Evolutionary conservation across 2,329 filamentous ascomycete species (phyloP), one percentile per base, ranked within the genome.

Genomic region (Pseudocercospora fijiensis): DNA sequence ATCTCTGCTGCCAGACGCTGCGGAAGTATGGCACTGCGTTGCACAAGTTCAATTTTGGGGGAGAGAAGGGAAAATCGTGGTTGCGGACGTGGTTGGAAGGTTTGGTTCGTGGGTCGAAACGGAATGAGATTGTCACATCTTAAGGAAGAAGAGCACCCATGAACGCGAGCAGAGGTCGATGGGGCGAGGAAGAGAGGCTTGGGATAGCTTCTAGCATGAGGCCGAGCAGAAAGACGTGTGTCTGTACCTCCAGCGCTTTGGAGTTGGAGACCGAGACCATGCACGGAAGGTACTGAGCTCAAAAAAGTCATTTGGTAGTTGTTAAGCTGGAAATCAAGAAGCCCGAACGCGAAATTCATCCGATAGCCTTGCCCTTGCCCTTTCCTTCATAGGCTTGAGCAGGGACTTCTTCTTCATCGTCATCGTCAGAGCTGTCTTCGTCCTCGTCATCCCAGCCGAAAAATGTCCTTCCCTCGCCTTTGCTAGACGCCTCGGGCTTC

Each of bases 391-490:
- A 68, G 4, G 55, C 41, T 7, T 57, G 27, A n/a, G 33, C 65
- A 53, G 61, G 37, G 9, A 28, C 58, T 24, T 64, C 76, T 3
- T 78, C 77, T 18, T 80, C 79, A 9, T 80, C 80, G 13, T 82
- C 80, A 11, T 81, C 79, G 27, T 78, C 79, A 20, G 81, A 78
- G 60, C 78, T 80, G 70, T 80, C 77, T 58, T 76, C 74, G 20
- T 90, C 88, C 53, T 92, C 89, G 33, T 93, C 89, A 66, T 92
- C 90, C 78, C 92, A 94, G 0, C 90, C 90, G 70, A 88, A 90
- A 72, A 92, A 91, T 0, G 83, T 80, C 57, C 73, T 74, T n/a
- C 72, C 55, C 4, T 76, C 73, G 10, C 78, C 72, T 18, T 18
- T 37, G 33, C 41, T 58, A 2, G 76, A 66, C 47, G 82, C 27